Conservation (phyloP, 176 grass and related monocot species). For the Paspalum notatum region DNA sequence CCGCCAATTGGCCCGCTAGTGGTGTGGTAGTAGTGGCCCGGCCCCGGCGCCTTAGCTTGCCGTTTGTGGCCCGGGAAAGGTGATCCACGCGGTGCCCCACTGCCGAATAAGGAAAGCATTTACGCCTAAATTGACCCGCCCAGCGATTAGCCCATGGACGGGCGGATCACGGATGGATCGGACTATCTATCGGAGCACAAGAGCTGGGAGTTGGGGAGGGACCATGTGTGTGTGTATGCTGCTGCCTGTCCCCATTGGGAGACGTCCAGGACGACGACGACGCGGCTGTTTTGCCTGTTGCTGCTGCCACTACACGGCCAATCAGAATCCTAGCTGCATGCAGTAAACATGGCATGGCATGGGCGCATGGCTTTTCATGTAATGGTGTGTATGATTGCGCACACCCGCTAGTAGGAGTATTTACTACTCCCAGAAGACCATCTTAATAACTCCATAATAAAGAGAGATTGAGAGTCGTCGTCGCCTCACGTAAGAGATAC, state of each 20-base stretch:
- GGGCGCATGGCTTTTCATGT: no score
- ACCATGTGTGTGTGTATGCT: neutral
- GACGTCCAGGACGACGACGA: neutral
- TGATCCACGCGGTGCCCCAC: neutral
- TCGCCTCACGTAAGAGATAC: neutral
- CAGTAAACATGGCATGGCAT: neutral
- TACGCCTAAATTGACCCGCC: slow-evolving; percentile 22
- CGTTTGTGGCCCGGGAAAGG: slow-evolving; percentile 8
- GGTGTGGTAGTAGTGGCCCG: no score
- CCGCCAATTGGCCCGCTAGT: no score
- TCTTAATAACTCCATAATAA: no score
- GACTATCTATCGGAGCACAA: neutral
- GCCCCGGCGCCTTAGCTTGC: no score
- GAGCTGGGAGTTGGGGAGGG: neutral
- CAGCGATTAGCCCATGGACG: neutral
- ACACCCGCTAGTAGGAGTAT: no score
- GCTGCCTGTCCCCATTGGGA: neutral
- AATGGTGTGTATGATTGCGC: neutral
- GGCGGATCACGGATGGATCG: no score
- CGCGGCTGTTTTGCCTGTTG: neutral
- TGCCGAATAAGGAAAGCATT: slow-evolving; percentile 47
- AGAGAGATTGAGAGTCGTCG: neutral
- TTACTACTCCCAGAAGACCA: no score
- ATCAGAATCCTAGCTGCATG: no score
- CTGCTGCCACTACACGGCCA: no score